Evolutionary conservation across 169 alveolate species (phyloP), one percentile per base, ranked within the genome.

Genomic region (Perkinsus marinus): DNA sequence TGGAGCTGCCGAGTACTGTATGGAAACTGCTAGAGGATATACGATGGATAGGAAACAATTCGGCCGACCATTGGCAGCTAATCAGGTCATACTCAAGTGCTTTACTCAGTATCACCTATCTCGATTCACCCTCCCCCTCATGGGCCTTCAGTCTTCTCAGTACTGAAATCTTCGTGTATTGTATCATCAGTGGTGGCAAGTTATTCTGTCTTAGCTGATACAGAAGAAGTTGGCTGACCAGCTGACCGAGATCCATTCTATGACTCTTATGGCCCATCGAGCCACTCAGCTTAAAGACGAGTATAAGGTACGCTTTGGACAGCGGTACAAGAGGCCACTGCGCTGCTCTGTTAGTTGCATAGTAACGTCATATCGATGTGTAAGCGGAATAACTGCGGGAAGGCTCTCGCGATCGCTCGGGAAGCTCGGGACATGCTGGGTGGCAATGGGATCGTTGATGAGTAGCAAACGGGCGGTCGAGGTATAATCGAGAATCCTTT

Each of bases 1-100:
- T 13, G 97, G 97, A 26, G 97, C 97, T 30, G 97, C 97, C n/a
- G 96, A 95, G 92, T 92, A 46, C 46, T 96, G 97, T 79, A 95
- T 93, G 92, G 95, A 94, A 39, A 47, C 90, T 38, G 97, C 97
- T 0, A 90, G 96, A 39, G 43, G 93, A 36, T 96, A 96, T 93
- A 92, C 96, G 0, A 38, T 96, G 26, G 96, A 96, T 39, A 92
- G 97, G 90, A 94, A 95, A 68, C 91, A 94, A 93, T 96, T 96
- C 90, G 94, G 93, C 39, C 93, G 91, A 26, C 96, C 96, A 3
- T 90, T 96, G 22, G 97, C 97, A 41, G 91, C 94, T 39, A 92
- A 91, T 38, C 94, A 96, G 92, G 90, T 96, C 30, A 13, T 57
- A 57, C 34, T 0, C 7, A 57, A 30, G 37, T 30, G 46, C n/a